Base-by-base conservation (phyloP, 2,329 filamentous ascomycete genomes). In the Microsporum canis region DNA sequence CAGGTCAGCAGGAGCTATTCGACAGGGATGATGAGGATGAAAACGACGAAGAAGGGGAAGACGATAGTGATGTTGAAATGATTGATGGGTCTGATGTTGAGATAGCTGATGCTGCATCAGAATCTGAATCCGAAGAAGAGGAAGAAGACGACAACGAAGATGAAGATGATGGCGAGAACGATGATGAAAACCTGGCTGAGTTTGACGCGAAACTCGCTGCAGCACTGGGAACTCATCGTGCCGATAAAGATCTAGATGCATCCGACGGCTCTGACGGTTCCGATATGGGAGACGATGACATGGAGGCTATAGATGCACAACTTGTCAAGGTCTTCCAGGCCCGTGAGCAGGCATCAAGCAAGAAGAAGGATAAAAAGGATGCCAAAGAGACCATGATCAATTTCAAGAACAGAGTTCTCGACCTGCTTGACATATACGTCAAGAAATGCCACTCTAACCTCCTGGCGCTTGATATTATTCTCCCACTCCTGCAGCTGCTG, bases 241-340 rank as follows among this genome's bases (percentile, higher is more conserved):
- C 76, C 27, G 76, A 80, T 27, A 82, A 87, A 70, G 82, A 85
- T 61, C 65, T 72, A 59, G 82, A 85, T 63, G 75, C 74, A 14
- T 78, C 80, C 1, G 81, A 80, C 1, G 80, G 81, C 0, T 84
- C 84, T 34, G 82, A 82, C 7, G 83, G 82, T 63, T 85, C 83
- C 2, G 89, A 96, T 73, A 96, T 99, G 91, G 88, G 90, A 63
- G 92, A 97, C 75, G 91, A 92, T 17, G 88, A 96, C 71, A 97
- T 97, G 94, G 86, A 96, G 76, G 86, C 86, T 2, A 79, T 97
- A 14, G 92, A 97, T 68, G 82, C 83, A 8, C 87, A 92, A 70
- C 83, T 99, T 3, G 84, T 86, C 58, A 88, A 89, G 65, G 89
- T 96, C 64, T 95, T 97, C 80, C 85, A 86, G 66, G 86, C 91